Evolutionary conservation across 2,329 filamentous ascomycete genomes (phyloP).

Genomic region (Fusarium neocosmosporiellum): DNA sequence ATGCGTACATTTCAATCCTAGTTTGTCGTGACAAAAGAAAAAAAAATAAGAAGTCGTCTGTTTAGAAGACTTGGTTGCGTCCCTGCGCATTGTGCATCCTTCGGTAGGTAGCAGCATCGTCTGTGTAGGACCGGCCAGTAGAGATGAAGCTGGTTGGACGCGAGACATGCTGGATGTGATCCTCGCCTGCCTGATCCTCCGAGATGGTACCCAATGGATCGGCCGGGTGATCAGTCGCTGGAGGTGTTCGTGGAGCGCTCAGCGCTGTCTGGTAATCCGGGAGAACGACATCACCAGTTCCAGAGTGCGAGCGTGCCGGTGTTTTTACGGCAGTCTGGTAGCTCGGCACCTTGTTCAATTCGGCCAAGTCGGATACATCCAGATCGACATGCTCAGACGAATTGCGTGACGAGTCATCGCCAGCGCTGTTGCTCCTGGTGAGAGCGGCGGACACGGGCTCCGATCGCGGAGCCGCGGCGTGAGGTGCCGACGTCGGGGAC

Average conservation of each 20-base stretch:
- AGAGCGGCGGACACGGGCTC: constrained; percentile 58
- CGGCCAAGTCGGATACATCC: constrained; percentile 69
- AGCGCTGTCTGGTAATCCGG: constrained; percentile 76
- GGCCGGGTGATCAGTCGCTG: constrained; percentile 46
- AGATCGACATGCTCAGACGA: constrained; percentile 69
- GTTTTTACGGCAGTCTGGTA: constrained; percentile 80
- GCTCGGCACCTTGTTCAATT: constrained; percentile 79
- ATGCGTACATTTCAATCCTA: constrained; percentile 14
- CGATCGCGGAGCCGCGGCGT: constrained; percentile 52
- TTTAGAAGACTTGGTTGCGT: constrained; percentile 34
- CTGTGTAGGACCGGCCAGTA: constrained; percentile 39
- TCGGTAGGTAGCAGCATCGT: constrained; percentile 37
- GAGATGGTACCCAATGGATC: constrained; percentile 49
- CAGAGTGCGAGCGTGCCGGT: constrained; percentile 65
- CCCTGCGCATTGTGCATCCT: constrained; percentile 35
- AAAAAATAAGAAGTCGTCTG: background rate
- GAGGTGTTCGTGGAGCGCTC: constrained; percentile 63
- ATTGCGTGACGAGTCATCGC: constrained; percentile 62
- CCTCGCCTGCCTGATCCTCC: constrained; percentile 45
- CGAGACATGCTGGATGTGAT: constrained; percentile 38
- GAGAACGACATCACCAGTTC: constrained; percentile 61
- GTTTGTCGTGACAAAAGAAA: constrained; percentile 8
- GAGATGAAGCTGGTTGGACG: constrained; percentile 39
- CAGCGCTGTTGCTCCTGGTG: constrained; percentile 66
- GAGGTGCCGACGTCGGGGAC: constrained; percentile 54